Conservation (phyloP, 768 basidiomycete genomes). For the Leccinum barrowsii region DNA sequence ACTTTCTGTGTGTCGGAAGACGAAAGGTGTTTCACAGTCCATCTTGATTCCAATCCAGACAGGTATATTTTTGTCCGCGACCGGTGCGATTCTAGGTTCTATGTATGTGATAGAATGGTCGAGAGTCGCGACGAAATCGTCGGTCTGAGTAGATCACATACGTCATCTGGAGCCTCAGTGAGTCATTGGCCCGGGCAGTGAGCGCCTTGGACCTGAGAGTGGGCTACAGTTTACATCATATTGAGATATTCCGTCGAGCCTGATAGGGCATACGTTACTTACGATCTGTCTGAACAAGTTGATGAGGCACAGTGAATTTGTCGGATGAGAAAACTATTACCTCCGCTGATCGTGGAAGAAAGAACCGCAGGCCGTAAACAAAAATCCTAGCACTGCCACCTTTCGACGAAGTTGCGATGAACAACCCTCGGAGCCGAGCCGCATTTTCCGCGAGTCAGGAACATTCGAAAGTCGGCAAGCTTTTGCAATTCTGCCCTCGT, state of each 20-base stretch:
- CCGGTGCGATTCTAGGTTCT: neutral
- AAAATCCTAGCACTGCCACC: neutral
- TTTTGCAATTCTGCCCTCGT: too few relatives aligned
- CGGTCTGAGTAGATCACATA: neutral
- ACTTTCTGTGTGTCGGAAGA: neutral
- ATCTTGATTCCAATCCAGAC: neutral
- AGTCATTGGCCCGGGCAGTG: neutral
- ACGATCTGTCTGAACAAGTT: neutral
- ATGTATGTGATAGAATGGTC: neutral
- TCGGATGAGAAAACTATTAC: neutral
- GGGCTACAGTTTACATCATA: neutral
- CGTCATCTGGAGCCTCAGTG: neutral
- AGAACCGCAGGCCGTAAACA: too few relatives aligned
- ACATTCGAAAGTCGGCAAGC: too few relatives aligned
- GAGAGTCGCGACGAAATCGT: neutral
- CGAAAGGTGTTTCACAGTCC: neutral
- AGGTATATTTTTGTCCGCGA: neutral
- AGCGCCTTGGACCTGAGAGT: neutral
- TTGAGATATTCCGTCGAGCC: neutral
- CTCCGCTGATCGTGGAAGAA: neutral
- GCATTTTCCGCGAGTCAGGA: too few relatives aligned
- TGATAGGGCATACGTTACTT: neutral
- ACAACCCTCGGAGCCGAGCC: too few relatives aligned
- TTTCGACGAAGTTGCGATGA: conserved; percentile 2
- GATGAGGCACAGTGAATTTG: neutral